phyloP scores from a whole-genome alignment of 208 protist species.

The Strigomonas culicis region DNA sequence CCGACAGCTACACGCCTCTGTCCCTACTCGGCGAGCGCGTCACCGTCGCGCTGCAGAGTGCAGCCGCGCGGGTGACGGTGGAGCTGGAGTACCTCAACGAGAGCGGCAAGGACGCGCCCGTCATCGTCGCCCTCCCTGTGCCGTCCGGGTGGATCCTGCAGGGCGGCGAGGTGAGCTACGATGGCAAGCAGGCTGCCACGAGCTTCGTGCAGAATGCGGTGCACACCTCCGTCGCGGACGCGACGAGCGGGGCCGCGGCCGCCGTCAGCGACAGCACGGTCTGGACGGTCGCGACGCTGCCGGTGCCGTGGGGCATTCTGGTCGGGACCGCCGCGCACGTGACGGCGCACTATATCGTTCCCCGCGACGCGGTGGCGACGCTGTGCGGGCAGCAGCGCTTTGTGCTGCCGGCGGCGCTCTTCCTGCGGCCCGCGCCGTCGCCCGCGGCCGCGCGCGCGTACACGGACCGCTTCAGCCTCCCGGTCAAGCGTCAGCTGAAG shows the following conservation, averaged over 20 bases:
- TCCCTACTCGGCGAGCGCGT: slow-evolving; percentile 51
- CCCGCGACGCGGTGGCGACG: slow-evolving; percentile 16
- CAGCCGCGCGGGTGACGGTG: slow-evolving; percentile 49
- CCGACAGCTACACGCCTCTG: slow-evolving; percentile 45
- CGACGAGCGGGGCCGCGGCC: slow-evolving; percentile 17
- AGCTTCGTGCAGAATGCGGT: slow-evolving; percentile 19
- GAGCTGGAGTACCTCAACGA: slow-evolving; percentile 70
- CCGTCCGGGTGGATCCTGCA: slow-evolving; percentile 53
- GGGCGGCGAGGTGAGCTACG: slow-evolving; percentile 28
- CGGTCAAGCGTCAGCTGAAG: slow-evolving; percentile 18
- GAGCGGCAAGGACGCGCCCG: slow-evolving; percentile 35
- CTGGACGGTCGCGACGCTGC: slow-evolving; percentile 40
- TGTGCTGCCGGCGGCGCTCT: slow-evolving; percentile 42
- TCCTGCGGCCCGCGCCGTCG: slow-evolving; percentile 36
- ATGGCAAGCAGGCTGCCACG: slow-evolving; percentile 22
- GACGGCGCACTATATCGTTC: slow-evolving; percentile 48
- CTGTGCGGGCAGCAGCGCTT: slow-evolving; percentile 28
- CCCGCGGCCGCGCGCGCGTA: slow-evolving; percentile 37
- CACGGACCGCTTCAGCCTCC: slow-evolving; percentile 28
- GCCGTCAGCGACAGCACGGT: slow-evolving; percentile 20
- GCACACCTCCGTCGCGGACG: slow-evolving; percentile 13
- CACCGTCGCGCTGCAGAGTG: slow-evolving; percentile 39
- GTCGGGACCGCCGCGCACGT: slow-evolving; percentile 40
- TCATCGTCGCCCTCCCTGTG: slow-evolving; percentile 64
- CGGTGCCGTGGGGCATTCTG: slow-evolving; percentile 56